phyloP scores from a whole-genome alignment of 2,329 filamentous ascomycete genomes.

The Septoria linicola region DNA sequence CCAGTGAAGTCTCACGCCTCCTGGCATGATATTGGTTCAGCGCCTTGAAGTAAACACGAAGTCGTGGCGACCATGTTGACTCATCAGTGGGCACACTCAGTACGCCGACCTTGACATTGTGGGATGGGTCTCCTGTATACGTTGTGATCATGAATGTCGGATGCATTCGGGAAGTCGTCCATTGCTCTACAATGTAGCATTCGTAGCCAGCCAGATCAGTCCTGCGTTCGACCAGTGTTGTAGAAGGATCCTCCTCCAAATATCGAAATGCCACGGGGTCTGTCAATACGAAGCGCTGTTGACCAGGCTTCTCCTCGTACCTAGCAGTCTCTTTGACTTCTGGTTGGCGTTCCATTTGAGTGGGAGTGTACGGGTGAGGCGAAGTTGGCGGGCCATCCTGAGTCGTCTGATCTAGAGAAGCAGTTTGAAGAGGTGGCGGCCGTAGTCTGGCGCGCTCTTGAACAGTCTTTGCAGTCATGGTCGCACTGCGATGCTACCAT shows the following conservation, averaged over 20 bases:
- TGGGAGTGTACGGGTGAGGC: slow-evolving; percentile 18
- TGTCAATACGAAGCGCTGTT: slow-evolving; percentile 63
- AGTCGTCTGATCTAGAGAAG: neutral
- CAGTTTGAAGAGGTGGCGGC: slow-evolving; percentile 20
- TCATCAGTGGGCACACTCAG: slow-evolving; percentile 80
- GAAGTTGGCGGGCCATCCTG: slow-evolving; percentile 16
- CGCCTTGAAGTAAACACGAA: slow-evolving; percentile 82
- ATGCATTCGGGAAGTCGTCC: slow-evolving; percentile 87
- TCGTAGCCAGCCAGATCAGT: slow-evolving; percentile 78
- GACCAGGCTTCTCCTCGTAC: slow-evolving; percentile 34
- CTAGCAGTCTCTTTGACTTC: slow-evolving; percentile 3
- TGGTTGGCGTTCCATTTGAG: slow-evolving; percentile 7
- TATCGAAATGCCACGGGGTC: slow-evolving; percentile 69
- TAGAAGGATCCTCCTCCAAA: slow-evolving; percentile 79
- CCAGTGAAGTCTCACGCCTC: slow-evolving; percentile 76
- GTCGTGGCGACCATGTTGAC: slow-evolving; percentile 70
- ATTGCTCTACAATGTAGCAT: slow-evolving; percentile 93
- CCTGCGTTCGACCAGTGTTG: slow-evolving; percentile 70
- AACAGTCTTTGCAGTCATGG: slow-evolving; percentile 16
- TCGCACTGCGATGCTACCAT: neutral
- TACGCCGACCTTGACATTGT: slow-evolving; percentile 76
- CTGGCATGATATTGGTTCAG: slow-evolving; percentile 82
- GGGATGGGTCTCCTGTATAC: slow-evolving; percentile 81
- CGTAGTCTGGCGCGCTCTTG: slow-evolving; percentile 13
- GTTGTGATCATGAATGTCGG: slow-evolving; percentile 91